Base-by-base conservation (phyloP, 1,284 basidiomycete species). In the Porodaedalea pini region DNA sequence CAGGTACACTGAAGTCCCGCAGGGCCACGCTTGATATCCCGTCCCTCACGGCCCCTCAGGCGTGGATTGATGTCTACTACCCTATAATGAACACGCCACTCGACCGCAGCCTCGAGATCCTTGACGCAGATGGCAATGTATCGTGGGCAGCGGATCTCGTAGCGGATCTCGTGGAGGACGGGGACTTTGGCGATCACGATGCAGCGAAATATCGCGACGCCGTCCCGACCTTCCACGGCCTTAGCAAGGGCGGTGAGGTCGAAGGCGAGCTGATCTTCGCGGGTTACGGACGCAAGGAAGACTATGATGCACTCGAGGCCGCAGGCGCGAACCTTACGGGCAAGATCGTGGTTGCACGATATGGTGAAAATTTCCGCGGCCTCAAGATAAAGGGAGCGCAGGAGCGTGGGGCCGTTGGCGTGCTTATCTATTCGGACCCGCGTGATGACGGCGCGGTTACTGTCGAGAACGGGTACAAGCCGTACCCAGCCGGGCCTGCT, bases 401-500 rank as follows among this genome's bases (percentile, higher is more conserved):
- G 65, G 90, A 94, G 62, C 83, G 84, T 3, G 94, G 94, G 19
- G 92, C 86, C 6, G 83, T 74, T 85, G 52, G 85, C 62, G 74
- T 84, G 27, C 70, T 89, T 50, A 94, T 98, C 65, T 98, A 93
- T 73, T 85, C 85, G 13, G 95, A 98, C 71, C 89, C 90, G 11
- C 85, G 85, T 54, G 93, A 97, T 67, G 94, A 98, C 66, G 93
- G 93, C 19, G 80, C 78, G 40, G 85, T 94, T 31, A 92, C 87
- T 2, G 81, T 82, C 19, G 82, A 81, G 58, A 93, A 95, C 62
- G 91, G 90, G 2, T 90, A 86, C 66, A 71, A 76, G 43, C 75
- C 83, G 15, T 91, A 97, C 70, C 96, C 95, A 0, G 76, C 82
- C 15, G 94, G 95, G 0, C 93, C 94, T 29, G 94, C 93, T 40